These are phyloP conservation scores for Larix kaempferi DNA, from an alignment of 75 land plant species.

Conservation along the genomic window DNA sequence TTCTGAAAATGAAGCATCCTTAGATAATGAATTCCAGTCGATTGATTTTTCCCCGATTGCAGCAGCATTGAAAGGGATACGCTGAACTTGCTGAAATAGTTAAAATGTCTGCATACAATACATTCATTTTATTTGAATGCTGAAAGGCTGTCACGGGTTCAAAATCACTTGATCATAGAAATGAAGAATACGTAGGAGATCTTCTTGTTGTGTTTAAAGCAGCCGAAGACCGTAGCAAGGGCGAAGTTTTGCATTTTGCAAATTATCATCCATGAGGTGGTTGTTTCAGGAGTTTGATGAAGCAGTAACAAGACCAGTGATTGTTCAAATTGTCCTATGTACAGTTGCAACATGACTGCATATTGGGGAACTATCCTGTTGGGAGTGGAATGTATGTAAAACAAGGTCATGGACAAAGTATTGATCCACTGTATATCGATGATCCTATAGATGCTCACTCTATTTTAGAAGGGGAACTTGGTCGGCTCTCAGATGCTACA, in stretches of 20 bases:
- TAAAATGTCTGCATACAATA: constrained; percentile 16
- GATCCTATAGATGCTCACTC: too few relatives aligned
- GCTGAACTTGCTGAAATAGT: constrained; percentile 23
- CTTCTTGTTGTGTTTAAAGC: constrained; percentile 22
- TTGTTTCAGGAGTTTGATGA: constrained; percentile 25
- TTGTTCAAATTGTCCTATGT: constrained; percentile 20
- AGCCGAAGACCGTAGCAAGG: constrained; percentile 69
- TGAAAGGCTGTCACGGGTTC: not conserved
- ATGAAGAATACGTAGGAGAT: constrained; percentile 24
- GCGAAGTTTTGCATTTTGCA: constrained; percentile 46
- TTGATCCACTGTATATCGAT: too few relatives aligned
- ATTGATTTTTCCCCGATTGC: too few relatives aligned
- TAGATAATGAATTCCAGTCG: too few relatives aligned
- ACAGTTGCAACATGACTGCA: too few relatives aligned
- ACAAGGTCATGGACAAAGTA: too few relatives aligned
- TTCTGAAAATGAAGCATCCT: too few relatives aligned
- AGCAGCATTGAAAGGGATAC: too few relatives aligned
- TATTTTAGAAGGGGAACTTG: too few relatives aligned
- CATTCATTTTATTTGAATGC: constrained; percentile 17
- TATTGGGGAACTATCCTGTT: too few relatives aligned
- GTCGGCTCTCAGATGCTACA: too few relatives aligned
- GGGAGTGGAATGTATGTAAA: too few relatives aligned
- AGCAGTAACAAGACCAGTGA: constrained; percentile 24
- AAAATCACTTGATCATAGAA: constrained; percentile 8
- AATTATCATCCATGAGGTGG: constrained; percentile 23